Evolutionary conservation across 73 alveolate species (phyloP).

Genomic region (Breviolum minutum): DNA sequence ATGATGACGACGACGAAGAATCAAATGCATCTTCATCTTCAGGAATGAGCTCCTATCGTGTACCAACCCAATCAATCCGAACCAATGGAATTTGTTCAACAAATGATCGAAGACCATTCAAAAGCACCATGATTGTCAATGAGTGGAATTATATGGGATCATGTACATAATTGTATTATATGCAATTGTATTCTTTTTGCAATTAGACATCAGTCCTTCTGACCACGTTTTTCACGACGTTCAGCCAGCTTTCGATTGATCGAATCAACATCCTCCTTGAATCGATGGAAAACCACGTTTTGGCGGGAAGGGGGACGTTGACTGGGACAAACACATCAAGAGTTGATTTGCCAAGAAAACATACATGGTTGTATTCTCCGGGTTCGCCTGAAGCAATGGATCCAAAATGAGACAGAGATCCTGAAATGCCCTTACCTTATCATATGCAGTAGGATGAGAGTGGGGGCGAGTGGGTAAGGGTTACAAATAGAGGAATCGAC

Average conservation of each 20-base stretch:
- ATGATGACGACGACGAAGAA: too few species aligned
- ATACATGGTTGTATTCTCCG: not conserved
- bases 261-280: not conserved
- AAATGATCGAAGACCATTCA: too few species aligned
- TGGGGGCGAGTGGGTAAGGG: not conserved
- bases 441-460: not conserved
- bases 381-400: not conserved
- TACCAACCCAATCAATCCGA: too few species aligned
- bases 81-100: not conserved
- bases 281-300: not conserved
- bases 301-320: not conserved
- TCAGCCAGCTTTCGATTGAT: not conserved
- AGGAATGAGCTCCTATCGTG: not conserved
- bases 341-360: not conserved
- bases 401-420: not conserved
- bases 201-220: not conserved
- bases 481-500: not conserved
- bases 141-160: not conserved
- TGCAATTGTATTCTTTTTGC: not conserved
- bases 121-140: not conserved
- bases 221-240: not conserved
- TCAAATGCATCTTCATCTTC: not conserved
- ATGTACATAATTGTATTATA: not conserved
- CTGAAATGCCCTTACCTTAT: not conserved
- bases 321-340: not conserved